Evolutionary conservation across 345 rosid genomes (phyloP).

Genomic region (Euphorbia lathyris): DNA sequence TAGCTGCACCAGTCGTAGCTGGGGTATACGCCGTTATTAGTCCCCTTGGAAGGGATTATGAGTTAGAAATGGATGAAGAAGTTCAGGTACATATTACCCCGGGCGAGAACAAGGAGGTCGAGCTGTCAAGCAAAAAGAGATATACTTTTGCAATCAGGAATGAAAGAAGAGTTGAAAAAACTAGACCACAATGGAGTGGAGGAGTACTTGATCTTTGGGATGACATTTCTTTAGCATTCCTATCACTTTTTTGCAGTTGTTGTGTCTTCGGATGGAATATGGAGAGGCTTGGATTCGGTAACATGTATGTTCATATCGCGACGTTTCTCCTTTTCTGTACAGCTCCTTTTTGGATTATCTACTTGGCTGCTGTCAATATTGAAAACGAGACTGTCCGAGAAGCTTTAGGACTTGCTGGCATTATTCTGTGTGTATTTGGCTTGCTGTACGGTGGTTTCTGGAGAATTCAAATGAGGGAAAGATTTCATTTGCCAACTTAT

Average conservation of each 20-base stretch:
- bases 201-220: constrained; percentile 88
- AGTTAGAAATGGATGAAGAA: constrained; percentile 60
- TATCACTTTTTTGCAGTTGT: constrained; percentile 74
- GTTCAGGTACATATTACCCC: constrained; percentile 35
- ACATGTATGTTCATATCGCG: constrained; percentile 91
- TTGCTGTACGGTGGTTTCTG: constrained; percentile 93
- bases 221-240: constrained; percentile 75
- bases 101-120: constrained; percentile 30
- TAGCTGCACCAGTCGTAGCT: constrained; percentile 84
- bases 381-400: constrained; percentile 56
- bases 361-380: constrained; percentile 75
- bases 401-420: constrained; percentile 62
- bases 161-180: constrained; percentile 38
- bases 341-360: constrained; percentile 94
- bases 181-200: constrained; percentile 76
- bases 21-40: constrained; percentile 72
- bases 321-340: constrained; percentile 80
- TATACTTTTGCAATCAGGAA: constrained; percentile 60
- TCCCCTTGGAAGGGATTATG: constrained; percentile 86
- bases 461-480: constrained; percentile 91
- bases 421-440: constrained; percentile 76
- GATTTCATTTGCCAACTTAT: constrained; percentile 71
- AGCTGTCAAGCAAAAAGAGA: constrained; percentile 38
- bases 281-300: constrained; percentile 96
- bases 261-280: constrained; percentile 97